Evolutionary conservation across 2,329 filamentous ascomycete genomes (phyloP).

Genomic region (Knoxdaviesia capensis): DNA sequence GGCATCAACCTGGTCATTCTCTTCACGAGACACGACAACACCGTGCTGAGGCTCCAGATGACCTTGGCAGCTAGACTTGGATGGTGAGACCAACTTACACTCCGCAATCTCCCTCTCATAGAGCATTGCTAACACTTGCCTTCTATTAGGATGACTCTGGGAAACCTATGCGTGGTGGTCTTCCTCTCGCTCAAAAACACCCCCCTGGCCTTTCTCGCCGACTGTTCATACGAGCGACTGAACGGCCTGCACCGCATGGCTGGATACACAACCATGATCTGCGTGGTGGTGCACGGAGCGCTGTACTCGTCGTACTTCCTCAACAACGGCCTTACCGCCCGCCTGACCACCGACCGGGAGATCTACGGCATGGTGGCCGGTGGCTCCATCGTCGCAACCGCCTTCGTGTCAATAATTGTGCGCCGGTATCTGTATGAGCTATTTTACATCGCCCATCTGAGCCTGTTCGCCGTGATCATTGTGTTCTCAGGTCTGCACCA

Average conservation of each 20-base stretch:
- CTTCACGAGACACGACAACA: conserved; percentile 15
- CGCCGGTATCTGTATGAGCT: conserved; percentile 31
- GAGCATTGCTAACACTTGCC: neutral
- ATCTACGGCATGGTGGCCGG: conserved; percentile 28
- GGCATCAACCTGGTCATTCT: conserved; percentile 14
- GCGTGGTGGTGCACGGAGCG: conserved; percentile 23
- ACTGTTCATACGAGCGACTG: conserved; percentile 36
- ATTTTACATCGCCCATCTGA: conserved; percentile 32
- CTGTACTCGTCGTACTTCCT: conserved; percentile 22
- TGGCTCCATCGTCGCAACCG: conserved; percentile 20
- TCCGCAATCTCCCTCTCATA: conserved; percentile 2
- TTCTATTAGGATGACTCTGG: conserved; percentile 17
- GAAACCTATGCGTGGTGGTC: conserved; percentile 29
- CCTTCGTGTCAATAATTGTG: conserved; percentile 19
- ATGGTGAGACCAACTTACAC: conserved; percentile 11
- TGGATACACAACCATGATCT: conserved; percentile 26
- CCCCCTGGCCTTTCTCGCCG: conserved; percentile 28
- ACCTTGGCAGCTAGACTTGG: conserved; percentile 18
- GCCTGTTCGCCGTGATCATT: conserved; percentile 25
- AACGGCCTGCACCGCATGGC: conserved; percentile 34
- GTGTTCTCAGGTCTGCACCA: conserved; percentile 30
- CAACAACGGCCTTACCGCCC: conserved; percentile 7
- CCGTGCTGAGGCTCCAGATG: conserved; percentile 10
- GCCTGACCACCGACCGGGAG: conserved; percentile 16
- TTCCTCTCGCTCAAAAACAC: conserved; percentile 39